Percentiles rank a stretch among this genome's conserved stretches.
phyloP scores from a whole-genome alignment of 1,284 basidiomycete species.

The Coniferiporia weirii region DNA sequence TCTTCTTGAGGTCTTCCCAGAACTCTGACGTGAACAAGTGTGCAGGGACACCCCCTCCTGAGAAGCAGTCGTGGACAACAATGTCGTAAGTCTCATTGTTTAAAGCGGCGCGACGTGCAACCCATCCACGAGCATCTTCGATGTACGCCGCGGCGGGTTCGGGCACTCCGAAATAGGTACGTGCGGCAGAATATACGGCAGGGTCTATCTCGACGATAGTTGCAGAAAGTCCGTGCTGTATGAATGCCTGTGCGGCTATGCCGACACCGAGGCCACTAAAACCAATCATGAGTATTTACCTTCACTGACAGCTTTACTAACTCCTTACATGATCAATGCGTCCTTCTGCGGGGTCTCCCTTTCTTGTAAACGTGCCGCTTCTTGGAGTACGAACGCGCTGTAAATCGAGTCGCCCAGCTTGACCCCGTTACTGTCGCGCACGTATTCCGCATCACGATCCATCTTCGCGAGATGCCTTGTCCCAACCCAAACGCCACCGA shows the following conservation, averaged over 20 bases:
- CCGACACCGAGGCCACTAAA: slow-evolving; percentile 81
- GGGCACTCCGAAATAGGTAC: slow-evolving; percentile 71
- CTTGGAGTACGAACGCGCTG: slow-evolving; percentile 79
- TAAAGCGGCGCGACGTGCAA: slow-evolving; percentile 37
- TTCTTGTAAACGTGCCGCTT: slow-evolving; percentile 63
- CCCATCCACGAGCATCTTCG: slow-evolving; percentile 70
- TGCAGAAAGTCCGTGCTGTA: slow-evolving; percentile 59
- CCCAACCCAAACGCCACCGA: slow-evolving; percentile 85
- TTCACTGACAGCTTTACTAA: slow-evolving; percentile 15
- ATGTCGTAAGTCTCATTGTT: slow-evolving; percentile 54
- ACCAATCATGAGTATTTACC: slow-evolving; percentile 3
- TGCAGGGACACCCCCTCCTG: slow-evolving; percentile 79
- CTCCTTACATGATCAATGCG: slow-evolving; percentile 65
- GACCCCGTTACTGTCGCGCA: slow-evolving; percentile 47
- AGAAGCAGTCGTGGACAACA: slow-evolving; percentile 88
- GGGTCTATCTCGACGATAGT: slow-evolving; percentile 86
- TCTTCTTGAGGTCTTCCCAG: slow-evolving; percentile 62
- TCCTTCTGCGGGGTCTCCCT: slow-evolving; percentile 37
- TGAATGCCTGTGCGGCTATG: slow-evolving; percentile 69
- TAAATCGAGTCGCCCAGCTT: slow-evolving; percentile 77
- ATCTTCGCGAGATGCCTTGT: slow-evolving; percentile 37
- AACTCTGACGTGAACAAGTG: slow-evolving; percentile 81
- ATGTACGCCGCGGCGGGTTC: slow-evolving; percentile 59
- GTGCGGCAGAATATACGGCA: slow-evolving; percentile 79
- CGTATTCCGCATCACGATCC: slow-evolving; percentile 34